These are phyloP conservation scores for Populus pruinosa DNA, from an alignment of 345 rosid genomes.

Conservation along the genomic window DNA sequence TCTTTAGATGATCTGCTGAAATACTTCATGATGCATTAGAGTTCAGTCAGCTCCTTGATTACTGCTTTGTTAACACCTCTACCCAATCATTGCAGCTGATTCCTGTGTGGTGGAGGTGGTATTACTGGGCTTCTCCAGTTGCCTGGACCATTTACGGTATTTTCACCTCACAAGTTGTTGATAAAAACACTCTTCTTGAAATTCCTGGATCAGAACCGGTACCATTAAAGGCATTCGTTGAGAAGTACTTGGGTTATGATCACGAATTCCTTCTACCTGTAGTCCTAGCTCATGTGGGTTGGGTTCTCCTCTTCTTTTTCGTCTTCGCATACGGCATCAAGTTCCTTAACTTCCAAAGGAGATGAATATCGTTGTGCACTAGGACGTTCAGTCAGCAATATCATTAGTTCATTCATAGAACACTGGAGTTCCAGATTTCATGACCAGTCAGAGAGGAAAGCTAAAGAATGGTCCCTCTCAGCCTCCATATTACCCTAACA, in stretches of 20 bases:
- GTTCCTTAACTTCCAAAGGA: slow-evolving; percentile 43
- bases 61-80: not conserved
- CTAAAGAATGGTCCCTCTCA: no score
- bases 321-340: slow-evolving; percentile 43
- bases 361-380: slow-evolving; percentile 6
- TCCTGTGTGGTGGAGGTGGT: slow-evolving; percentile 55
- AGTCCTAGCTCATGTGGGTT: slow-evolving; percentile 33
- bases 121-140: slow-evolving; percentile 44
- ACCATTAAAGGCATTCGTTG: slow-evolving; percentile 22
- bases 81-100: slow-evolving; percentile 17
- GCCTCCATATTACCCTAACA: no score
- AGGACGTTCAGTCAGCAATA: no score
- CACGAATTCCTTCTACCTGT: slow-evolving; percentile 31
- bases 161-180: slow-evolving; percentile 35
- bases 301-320: slow-evolving; percentile 40
- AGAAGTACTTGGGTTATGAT: slow-evolving; percentile 30
- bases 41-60: no score
- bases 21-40: no score
- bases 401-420: no score
- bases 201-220: not conserved
- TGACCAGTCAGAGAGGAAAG: no score
- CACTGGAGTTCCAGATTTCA: no score
- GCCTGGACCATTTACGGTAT: slow-evolving; percentile 47
- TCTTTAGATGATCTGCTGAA: no score
- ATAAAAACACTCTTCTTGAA: not conserved